Base-by-base conservation (phyloP, 352 stramenopile species). In the Pythium periplocum region DNA sequence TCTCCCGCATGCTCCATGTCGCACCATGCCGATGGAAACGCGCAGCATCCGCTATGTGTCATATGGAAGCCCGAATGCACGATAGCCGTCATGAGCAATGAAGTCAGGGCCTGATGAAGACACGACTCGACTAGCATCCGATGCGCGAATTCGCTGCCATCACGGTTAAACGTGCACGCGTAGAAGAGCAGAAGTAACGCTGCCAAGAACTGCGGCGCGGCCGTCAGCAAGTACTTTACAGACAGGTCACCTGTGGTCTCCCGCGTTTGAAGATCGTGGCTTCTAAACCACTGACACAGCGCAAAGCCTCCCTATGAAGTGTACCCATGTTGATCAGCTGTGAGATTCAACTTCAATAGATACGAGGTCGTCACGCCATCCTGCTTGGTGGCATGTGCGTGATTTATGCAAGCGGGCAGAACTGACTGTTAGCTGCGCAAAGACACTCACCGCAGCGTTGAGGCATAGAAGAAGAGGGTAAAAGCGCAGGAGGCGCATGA, bases 151-250 rank as follows among this genome's bases (percentile, higher is more conserved):
- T 53, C 59, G 48, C 75, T 88, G 1, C 57, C 61, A 4, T 51
- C 45, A 38, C 55, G 64, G 5, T 57, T 51, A 56, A 87, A 86
- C 10, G 77, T 90, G 62, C 59, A 72, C 2, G 75, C 71, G 55
- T 88, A 90, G 60, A 83, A 79, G 6, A 87, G 64, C 51, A 90
- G 48, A 6, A 87, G 44, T 35, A 79, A 32, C 9, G 62, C 62
- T 7, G 71, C 62, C 11, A 69, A 17, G 4, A 82, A 52, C 47
- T 86, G 79, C 26, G 77, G 77, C 11, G 30, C 63, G 11, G 73
- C 65, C 8, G 63, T 78, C 30, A 90, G 47, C 43, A 73, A 48
- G 53, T 78, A 73, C 69, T 86, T 80, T 61, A 84, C 50, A 30
- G 75, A 85, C 53, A 75, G 69, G 51, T 79, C 70, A 12, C 73